Base-by-base conservation (phyloP, 345 rosid species). In the Murraya koenigii region DNA sequence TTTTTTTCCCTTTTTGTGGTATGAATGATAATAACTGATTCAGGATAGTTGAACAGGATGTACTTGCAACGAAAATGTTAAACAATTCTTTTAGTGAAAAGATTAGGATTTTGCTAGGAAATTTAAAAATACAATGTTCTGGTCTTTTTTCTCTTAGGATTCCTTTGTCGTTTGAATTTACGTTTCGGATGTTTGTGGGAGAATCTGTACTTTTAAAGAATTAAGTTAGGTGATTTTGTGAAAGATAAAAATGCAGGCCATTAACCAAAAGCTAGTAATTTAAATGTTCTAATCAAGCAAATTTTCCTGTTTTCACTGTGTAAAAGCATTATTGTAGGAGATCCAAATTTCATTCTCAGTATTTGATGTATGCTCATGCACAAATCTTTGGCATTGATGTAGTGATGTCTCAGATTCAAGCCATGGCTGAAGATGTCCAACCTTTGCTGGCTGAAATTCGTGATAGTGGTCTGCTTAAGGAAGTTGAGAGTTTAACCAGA, bases 361-460 rank as follows among this genome's bases (percentile, higher is more conserved):
- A 25, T 77, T 71, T 73, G 66, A 80, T 78, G 77, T 76, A 73
- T 89, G 73, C 82, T 83, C 81, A 87, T 90, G 88, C 88, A 78
- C 76, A 78, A 74, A 61, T 39, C 67, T 84, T 84, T 87, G 86
- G 75, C 69, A 82, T 81, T 87, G 93, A 84, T 91, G 88, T 90
- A 87, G 89, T 91, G 85, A 89, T 89, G 80, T 94, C 91, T 83
- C 98, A 94, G 97, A 91, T 97, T 61, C 82, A 94, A 87, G 97
- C 93, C 89, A 94, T 96, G 94, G 89, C 99, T 67, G 97, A 90
- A 87, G 99, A 94, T 88, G 85, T 94, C 74, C 95, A 94, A 86
- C 99, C 98, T 84, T 89, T 94, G 85, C 89, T 96, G 54, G 70
- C 97, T n/a, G 98, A 91, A 84, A 82, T 94, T 86, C 92, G 90